Percentiles rank a stretch among this genome's conserved stretches.
Conservation (phyloP, 768 basidiomycete genomes). For the Megacollybia marginata region DNA sequence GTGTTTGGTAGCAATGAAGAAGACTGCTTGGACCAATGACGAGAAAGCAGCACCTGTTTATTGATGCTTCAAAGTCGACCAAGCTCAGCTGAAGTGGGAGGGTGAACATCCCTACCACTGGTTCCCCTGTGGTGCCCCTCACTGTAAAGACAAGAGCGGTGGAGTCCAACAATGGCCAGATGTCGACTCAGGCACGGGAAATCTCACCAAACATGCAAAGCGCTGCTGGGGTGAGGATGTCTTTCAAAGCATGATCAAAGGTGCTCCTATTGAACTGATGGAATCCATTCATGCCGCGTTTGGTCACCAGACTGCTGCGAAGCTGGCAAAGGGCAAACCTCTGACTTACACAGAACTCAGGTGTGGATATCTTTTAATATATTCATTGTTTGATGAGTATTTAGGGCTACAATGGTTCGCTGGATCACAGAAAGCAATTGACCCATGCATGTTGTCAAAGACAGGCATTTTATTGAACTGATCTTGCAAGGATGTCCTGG, state of each 20-base stretch:
- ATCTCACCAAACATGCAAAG: constrained; percentile 20
- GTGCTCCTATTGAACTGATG: constrained; percentile 2
- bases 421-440: constrained; percentile 28
- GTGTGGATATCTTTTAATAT: constrained; percentile 1
- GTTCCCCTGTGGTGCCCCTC: constrained; percentile 18
- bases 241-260: constrained; percentile 7
- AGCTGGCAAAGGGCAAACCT: not conserved
- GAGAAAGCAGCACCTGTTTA: constrained; percentile 21
- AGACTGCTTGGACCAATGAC: too few species aligned
- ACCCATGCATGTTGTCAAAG: constrained; percentile 28
- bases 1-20: too few species aligned
- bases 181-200: constrained; percentile 18
- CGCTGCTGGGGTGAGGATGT: constrained; percentile 25
- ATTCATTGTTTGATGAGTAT: not conserved
- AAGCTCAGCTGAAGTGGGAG: constrained; percentile 13
- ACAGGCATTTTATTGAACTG: constrained; percentile 8
- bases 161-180: constrained; percentile 14
- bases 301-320: not conserved
- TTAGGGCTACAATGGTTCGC: constrained; percentile 21
- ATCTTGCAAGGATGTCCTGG: not conserved
- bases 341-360: not conserved
- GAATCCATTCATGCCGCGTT: constrained; percentile 1
- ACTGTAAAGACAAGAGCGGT: constrained; percentile 10
- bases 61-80: constrained; percentile 21
- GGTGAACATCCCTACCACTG: constrained; percentile 13